Evolutionary conservation across 2,329 filamentous ascomycete species (phyloP).

Genomic region (Pseudogymnoascus sp.): DNA sequence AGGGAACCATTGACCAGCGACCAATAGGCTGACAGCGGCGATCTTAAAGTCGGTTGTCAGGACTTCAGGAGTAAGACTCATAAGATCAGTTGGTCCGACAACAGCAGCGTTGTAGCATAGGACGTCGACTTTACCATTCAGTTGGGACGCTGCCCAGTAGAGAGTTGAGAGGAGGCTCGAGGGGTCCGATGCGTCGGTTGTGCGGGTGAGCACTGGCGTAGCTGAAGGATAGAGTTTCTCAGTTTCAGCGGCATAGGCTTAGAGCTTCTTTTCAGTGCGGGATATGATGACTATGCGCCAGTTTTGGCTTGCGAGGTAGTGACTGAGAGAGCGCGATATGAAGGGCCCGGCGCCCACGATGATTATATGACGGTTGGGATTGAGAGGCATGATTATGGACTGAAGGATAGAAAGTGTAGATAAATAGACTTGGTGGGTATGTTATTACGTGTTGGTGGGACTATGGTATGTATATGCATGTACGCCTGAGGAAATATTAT

Average conservation of each 20-base stretch:
- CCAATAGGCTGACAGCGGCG: neutral
- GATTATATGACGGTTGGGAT: neutral
- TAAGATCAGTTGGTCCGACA: neutral
- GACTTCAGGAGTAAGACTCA: neutral
- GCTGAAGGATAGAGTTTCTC: conserved; percentile 18
- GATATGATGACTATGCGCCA: conserved; percentile 72
- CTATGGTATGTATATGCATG: neutral
- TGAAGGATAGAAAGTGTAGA: neutral
- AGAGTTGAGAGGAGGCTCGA: neutral
- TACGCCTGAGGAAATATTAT: neutral
- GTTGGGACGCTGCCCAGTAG: neutral
- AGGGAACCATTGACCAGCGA: neutral
- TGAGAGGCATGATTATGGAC: neutral
- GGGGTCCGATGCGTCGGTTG: neutral
- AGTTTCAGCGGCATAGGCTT: conserved; percentile 68
- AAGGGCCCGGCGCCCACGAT: neutral
- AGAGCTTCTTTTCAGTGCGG: conserved; percentile 84
- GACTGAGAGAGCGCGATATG: neutral
- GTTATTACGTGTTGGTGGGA: neutral
- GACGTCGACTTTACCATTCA: neutral
- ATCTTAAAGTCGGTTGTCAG: neutral
- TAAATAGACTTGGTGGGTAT: neutral
- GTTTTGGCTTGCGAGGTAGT: neutral
- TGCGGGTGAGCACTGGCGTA: neutral
- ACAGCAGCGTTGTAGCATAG: neutral